Conservation (phyloP, 1,284 basidiomycete species). For the Cutaneotrichosporon sp. region DNA sequence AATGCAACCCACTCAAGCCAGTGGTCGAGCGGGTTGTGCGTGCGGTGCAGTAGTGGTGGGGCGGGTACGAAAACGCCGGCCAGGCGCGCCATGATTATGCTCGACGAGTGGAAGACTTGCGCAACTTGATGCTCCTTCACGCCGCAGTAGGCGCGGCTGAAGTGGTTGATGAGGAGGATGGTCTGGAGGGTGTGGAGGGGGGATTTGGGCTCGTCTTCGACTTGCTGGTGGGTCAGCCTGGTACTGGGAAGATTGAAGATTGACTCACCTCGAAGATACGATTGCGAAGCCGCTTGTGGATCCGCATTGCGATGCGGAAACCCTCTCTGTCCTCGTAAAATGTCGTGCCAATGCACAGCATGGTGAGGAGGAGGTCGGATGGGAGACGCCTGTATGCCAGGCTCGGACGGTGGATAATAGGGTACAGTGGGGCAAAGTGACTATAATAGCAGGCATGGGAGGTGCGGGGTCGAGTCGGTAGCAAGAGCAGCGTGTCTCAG, state of each 20-base stretch:
- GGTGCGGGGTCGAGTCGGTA: slow-evolving; percentile 1
- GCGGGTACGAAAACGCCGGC: slow-evolving; percentile 1
- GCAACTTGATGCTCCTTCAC: slow-evolving; percentile 33
- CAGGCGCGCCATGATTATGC: slow-evolving; percentile 16
- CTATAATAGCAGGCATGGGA: slow-evolving; percentile 14
- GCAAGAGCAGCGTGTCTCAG: slow-evolving; percentile 3
- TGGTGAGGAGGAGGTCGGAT: slow-evolving; percentile 31
- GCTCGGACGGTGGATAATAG: slow-evolving; percentile 33
- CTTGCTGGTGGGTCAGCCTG: slow-evolving; percentile 12
- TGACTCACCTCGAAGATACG: slow-evolving; percentile 30
- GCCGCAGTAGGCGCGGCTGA: slow-evolving; percentile 32
- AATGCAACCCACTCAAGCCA: slow-evolving; percentile 35
- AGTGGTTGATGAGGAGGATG: slow-evolving; percentile 31
- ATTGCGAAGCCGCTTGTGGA: slow-evolving; percentile 28
- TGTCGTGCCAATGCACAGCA: slow-evolving; percentile 32
- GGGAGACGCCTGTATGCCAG: slow-evolving; percentile 29
- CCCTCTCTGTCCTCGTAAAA: slow-evolving; percentile 29
- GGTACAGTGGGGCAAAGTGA: slow-evolving; percentile 34
- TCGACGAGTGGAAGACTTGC: slow-evolving; percentile 35
- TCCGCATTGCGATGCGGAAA: slow-evolving; percentile 22
- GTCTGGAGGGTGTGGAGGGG: slow-evolving; percentile 17
- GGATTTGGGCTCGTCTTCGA: slow-evolving; percentile 31
- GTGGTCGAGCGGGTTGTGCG: slow-evolving; percentile 13
- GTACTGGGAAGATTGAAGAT: neutral
- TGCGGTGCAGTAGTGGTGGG: neutral